Base-by-base conservation (phyloP, 2,329 filamentous ascomycete genomes). In the Calycina marina region DNA sequence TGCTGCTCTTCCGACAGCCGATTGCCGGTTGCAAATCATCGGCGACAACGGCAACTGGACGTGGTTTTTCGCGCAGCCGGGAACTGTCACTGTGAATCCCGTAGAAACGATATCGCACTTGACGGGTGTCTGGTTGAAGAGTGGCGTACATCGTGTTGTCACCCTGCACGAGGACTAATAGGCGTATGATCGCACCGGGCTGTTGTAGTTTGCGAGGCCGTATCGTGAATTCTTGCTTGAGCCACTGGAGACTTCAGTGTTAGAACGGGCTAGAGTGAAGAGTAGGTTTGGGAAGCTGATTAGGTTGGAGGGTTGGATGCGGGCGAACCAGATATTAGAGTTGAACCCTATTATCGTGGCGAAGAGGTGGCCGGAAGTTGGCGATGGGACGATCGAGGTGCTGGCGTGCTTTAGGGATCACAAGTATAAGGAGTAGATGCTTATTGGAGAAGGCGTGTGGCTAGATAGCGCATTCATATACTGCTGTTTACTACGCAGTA, bases 1-100 rank as follows among this genome's bases (percentile, higher is more conserved):
- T 69, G 0, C 52, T 73, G 3, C 56, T 73, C 0, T 72, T 74
- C 54, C 57, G 67, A 0, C 69, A 73, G 38, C 69, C 69, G 0
- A 62, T 73, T 1, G 65, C 67, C 0, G 67, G 0, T 55, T 73
- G 2, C 69, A 74, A 41, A 67, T 73, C 15, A 61, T 64, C 12
- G 58, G 59, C n/a, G 51, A 58, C 0, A 55, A 59, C 0, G 57
- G 57, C 1, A 37, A 60, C 3, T 69, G 65, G 64, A 67, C 62
- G 24, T 68, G 58, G 52, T 63, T 65, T 0, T 56, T 56, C 13
- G 60, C 64, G 1, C 56, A 65, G 2, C 55, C 63, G 5, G 64
- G 61, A 0, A 66, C 60, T 0, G 57, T 69, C 6, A 67, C 63
- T 0, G 62, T 68, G 17, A 69, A 68, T 31, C 59, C 63, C 0